Evolutionary conservation across 1,284 basidiomycete species (phyloP).

Genomic region (Xerocomus amazonicus): DNA sequence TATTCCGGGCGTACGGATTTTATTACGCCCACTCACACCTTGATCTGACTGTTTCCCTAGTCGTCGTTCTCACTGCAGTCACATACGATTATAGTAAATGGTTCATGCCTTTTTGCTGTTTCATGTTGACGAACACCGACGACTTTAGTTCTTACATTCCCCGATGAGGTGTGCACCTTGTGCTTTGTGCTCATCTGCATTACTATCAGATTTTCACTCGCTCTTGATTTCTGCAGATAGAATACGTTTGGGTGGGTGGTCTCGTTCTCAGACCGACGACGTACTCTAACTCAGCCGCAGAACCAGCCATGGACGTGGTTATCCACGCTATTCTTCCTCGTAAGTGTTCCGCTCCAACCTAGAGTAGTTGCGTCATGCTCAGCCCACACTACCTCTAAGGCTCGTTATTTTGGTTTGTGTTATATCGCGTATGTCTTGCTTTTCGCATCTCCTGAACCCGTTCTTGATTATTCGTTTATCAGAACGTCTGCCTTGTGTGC

Average conservation of each 20-base stretch:
- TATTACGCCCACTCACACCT: too few species aligned
- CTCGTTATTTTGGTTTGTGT: conserved; percentile 1
- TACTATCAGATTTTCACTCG: too few species aligned
- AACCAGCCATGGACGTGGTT: background rate
- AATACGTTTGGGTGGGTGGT: conserved; percentile 1
- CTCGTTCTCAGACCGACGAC: background rate
- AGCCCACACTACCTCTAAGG: background rate
- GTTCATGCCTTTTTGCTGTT: background rate
- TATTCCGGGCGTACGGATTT: background rate
- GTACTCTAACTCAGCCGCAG: background rate
- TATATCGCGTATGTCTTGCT: background rate
- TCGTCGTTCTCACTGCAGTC: background rate
- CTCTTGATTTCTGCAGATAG: background rate
- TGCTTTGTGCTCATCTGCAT: too few species aligned
- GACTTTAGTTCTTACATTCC: background rate
- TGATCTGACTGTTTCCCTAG: background rate
- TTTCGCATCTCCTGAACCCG: background rate
- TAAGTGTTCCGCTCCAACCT: background rate
- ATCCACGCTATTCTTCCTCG: background rate
- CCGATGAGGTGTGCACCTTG: background rate
- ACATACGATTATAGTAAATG: background rate
- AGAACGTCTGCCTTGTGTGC: background rate
- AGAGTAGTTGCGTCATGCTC: background rate
- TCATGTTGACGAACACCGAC: background rate
- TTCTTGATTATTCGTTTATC: too few species aligned